phyloP scores from a whole-genome alignment of 495 filamentous ascomycete species.

The Penicillium crystallinum region DNA sequence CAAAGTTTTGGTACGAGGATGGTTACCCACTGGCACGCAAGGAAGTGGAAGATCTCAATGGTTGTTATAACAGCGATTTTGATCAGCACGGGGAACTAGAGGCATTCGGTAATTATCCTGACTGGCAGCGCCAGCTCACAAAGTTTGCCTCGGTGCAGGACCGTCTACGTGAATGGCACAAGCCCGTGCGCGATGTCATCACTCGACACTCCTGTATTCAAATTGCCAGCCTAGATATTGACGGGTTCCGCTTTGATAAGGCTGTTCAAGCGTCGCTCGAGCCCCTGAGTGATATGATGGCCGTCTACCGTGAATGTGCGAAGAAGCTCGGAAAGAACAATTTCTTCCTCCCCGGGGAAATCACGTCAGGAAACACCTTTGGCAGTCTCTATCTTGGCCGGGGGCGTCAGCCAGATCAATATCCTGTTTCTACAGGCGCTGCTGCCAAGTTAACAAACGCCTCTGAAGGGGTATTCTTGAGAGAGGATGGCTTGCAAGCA shows the following conservation, averaged over 20 bases:
- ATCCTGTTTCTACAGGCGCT: constrained; percentile 30
- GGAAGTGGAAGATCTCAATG: constrained; percentile 42
- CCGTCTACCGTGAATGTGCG: constrained; percentile 52
- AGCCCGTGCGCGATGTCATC: constrained; percentile 53
- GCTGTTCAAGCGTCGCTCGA: constrained; percentile 62
- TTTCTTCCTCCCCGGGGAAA: constrained; percentile 62
- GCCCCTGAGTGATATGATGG: constrained; percentile 53
- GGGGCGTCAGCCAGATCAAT: constrained; percentile 53
- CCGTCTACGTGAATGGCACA: constrained; percentile 65
- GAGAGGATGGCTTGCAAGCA: constrained; percentile 49
- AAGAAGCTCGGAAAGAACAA: constrained; percentile 51
- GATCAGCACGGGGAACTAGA: constrained; percentile 66
- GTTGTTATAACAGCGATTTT: constrained; percentile 67
- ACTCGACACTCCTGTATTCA: constrained; percentile 62
- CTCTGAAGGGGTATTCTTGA: constrained; percentile 48
- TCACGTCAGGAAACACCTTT: constrained; percentile 58
- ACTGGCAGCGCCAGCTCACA: constrained; percentile 63
- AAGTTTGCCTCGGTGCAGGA: constrained; percentile 75
- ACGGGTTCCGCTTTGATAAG: constrained; percentile 67
- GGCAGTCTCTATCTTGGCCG: constrained; percentile 64
- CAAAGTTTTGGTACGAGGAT: constrained; percentile 62
- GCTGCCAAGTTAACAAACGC: constrained; percentile 44
- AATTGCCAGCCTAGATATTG: constrained; percentile 58
- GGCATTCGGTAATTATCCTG: constrained; percentile 62
- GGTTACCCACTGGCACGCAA: constrained; percentile 48